Percentiles rank a stretch among this genome's conserved stretches.
These are phyloP conservation scores for Ophidiomyces ophidiicola DNA, from an alignment of 2,329 filamentous ascomycete genomes.

Conservation along the genomic window DNA sequence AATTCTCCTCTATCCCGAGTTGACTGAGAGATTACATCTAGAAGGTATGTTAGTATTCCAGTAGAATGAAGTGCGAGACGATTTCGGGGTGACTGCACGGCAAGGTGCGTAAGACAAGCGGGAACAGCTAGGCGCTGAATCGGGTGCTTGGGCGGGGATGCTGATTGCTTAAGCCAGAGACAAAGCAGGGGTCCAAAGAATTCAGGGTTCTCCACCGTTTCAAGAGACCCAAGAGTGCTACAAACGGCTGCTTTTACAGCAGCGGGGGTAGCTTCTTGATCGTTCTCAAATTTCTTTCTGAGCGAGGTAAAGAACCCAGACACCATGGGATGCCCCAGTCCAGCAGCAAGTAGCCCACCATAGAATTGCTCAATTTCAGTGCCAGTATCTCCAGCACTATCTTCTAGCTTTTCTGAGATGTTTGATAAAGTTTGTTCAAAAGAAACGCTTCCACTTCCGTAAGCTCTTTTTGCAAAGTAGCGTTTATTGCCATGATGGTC, in stretches of 20 bases:
- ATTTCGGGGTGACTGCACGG: conserved; percentile 54
- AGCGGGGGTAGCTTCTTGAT: conserved; percentile 12
- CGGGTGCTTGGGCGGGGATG: conserved; percentile 35
- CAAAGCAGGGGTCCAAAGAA: conserved; percentile 29
- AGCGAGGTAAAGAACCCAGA: conserved; percentile 50
- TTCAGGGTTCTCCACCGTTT: conserved; percentile 33
- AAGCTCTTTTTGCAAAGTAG: conserved; percentile 68
- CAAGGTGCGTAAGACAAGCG: conserved; percentile 48
- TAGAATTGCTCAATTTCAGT: conserved; percentile 56
- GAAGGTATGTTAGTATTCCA: conserved; percentile 54
- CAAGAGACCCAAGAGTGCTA: conserved; percentile 29
- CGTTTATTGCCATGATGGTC: conserved; percentile 75
- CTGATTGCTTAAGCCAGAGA: conserved; percentile 49
- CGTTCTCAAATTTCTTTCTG: conserved; percentile 21
- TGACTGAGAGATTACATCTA: conserved; percentile 50
- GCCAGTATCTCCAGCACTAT: conserved; percentile 11
- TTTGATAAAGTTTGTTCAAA: conserved; percentile 57
- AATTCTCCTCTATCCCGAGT: conserved; percentile 45
- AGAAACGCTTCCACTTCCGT: conserved; percentile 65
- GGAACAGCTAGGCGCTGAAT: conserved; percentile 47
- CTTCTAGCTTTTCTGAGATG: conserved; percentile 48
- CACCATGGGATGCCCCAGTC: conserved; percentile 63
- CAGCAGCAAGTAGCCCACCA: conserved; percentile 68
- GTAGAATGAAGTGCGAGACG: conserved; percentile 59
- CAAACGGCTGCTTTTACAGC: conserved; percentile 20